Base-by-base conservation (phyloP, 805 yeast species). In the Nakazawaea siamensis region DNA sequence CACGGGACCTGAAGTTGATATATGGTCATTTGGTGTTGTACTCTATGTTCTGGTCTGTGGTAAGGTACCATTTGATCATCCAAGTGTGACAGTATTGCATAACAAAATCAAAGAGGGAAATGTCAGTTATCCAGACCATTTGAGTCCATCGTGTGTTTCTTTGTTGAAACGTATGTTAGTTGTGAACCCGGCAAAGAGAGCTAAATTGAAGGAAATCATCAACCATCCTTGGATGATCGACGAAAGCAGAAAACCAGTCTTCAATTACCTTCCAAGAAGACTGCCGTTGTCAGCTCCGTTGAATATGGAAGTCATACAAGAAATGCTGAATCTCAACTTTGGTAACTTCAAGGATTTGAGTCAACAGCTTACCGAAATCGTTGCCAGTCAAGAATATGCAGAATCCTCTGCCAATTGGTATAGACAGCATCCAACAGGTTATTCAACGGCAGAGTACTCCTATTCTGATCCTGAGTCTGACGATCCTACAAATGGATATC, bases 1-100 rank as follows among this genome's bases (percentile, higher is more conserved):
- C 50, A 66, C 73, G 24, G 99, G 98, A 0, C 98, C 98, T 1
- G 98, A 92, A 55, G 96, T 92, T 31, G 98, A 92, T 56, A 80
- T 92, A 14, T 92, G 98, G 98, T 85, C 96, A 2, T 90, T 88
- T 65, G 98, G 98, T 44, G 95, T 92, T 21, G 97, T 92, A 0
- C 61, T 92, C 33, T 92, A 86, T 52, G 99, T 92, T 6, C 66
- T 92, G 41, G 96, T 92, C 2, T 88, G 97, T 55, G 99, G 99
- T 37, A 88, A 86, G 55, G 97, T 92, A 11, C 99, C 99, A 7
- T 92, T 92, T 55, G 98, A 92, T 56, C 97, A 92, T 53, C 94
- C 86, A 49, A 78, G 84, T 45, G 94, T 94, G 43, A 79, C 88
- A 30, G 88, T 83, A 2, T 66, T 92, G 47, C 98, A 92, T 55